Evolutionary conservation across 1,284 basidiomycete species (phyloP).

Genomic region (Apiotrichum sp.): DNA sequence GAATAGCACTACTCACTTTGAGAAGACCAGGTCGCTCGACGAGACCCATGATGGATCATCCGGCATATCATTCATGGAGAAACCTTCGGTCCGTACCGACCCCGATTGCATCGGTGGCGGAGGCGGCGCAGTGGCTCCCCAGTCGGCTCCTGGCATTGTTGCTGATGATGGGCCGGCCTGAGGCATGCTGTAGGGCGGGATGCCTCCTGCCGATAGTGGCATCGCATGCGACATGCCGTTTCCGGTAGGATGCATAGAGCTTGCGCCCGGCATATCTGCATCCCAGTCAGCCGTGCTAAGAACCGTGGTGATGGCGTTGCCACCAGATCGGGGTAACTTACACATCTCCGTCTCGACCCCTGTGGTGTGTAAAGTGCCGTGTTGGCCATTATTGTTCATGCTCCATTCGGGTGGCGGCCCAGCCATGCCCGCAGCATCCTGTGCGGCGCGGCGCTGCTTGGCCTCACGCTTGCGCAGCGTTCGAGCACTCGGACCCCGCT

Average conservation of each 20-base stretch:
- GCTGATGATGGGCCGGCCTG: not conserved
- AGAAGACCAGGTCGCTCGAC: constrained; percentile 16
- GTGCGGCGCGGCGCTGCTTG: constrained; percentile 4
- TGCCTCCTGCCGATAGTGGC: not conserved
- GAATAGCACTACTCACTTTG: constrained; percentile 23
- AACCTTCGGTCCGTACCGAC: not conserved
- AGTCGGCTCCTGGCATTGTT: not conserved
- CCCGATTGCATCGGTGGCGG: not conserved
- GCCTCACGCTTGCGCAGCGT: constrained; percentile 27
- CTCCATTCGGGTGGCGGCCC: not conserved
- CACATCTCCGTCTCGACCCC: too few species aligned
- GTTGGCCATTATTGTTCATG: not conserved
- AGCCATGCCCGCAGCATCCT: not conserved
- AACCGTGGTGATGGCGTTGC: too few species aligned
- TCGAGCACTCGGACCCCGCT: constrained; percentile 26
- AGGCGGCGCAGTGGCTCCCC: not conserved
- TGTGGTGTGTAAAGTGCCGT: not conserved
- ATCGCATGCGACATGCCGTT: not conserved
- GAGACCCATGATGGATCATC: not conserved
- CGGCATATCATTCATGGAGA: not conserved
- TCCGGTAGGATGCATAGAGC: not conserved
- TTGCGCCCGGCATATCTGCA: not conserved
- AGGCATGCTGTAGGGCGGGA: not conserved
- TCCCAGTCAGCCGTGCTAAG: too few species aligned
- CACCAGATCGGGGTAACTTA: too few species aligned